Conservation (phyloP, 306 rosid species). For the Alnus rubra region DNA sequence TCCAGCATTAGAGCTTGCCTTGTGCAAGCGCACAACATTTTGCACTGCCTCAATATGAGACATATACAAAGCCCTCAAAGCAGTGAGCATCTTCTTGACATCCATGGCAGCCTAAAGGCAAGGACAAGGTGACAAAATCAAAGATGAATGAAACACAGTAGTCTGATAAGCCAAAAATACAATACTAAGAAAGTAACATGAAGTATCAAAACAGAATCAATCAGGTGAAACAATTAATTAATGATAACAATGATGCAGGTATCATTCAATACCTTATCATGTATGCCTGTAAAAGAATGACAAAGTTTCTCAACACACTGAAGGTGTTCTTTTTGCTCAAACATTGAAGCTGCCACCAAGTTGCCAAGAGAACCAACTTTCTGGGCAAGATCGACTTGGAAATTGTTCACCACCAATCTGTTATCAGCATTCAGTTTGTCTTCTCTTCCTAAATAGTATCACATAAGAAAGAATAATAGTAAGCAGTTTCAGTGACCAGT, state of each 20-base stretch:
- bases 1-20: constrained; percentile 69
- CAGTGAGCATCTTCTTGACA: constrained; percentile 60
- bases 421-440: constrained; percentile 72
- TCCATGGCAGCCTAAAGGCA: constrained; percentile 57
- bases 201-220: neutral
- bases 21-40: constrained; percentile 91
- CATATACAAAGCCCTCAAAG: constrained; percentile 56
- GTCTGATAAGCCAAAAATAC: neutral
- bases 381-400: constrained; percentile 69
- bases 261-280: constrained; percentile 58
- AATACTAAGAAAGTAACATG: constrained; percentile 2
- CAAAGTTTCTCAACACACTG: constrained; percentile 72
- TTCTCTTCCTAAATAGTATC: constrained; percentile 65
- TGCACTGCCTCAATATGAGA: constrained; percentile 81
- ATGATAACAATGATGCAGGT: neutral
- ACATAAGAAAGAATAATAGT: neutral
- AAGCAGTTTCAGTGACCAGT: neutral
- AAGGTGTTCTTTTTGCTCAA: constrained; percentile 72
- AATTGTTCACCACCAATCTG: constrained; percentile 65
- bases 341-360: constrained; percentile 63
- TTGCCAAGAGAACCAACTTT: constrained; percentile 75
- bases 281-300: constrained; percentile 58
- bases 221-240: neutral
- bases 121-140: neutral
- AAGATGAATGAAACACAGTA: neutral